Percentiles rank a stretch among this genome's conserved stretches.
phyloP scores from a whole-genome alignment of 495 filamentous ascomycete species.

The Lasiosphaeria miniovina region DNA sequence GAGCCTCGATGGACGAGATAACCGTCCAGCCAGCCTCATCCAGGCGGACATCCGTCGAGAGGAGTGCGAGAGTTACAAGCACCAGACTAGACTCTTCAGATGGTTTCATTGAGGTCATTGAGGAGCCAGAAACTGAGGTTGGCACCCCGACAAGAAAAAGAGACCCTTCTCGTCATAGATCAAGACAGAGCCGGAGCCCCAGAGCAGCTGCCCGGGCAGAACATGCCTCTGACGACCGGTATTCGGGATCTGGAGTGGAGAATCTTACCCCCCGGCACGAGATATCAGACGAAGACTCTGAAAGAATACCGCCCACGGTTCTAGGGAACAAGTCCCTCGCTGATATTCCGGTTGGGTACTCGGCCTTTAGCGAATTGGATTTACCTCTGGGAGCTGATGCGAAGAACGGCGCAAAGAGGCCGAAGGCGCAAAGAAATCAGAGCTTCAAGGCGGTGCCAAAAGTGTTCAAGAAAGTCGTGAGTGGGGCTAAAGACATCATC shows the following conservation, averaged over 20 bases:
- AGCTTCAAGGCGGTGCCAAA: slow-evolving; percentile 53
- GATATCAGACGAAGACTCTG: slow-evolving; percentile 26
- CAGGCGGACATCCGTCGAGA: slow-evolving; percentile 24
- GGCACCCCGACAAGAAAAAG: slow-evolving; percentile 28
- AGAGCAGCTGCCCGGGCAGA: slow-evolving; percentile 21
- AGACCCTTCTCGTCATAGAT: slow-evolving; percentile 9
- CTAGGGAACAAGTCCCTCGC: slow-evolving; percentile 44
- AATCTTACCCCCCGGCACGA: slow-evolving; percentile 1
- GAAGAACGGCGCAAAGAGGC: slow-evolving; percentile 38
- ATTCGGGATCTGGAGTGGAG: slow-evolving; percentile 10
- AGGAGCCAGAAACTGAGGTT: slow-evolving; percentile 32
- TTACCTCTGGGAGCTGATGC: slow-evolving; percentile 43
- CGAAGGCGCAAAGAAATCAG: slow-evolving; percentile 40
- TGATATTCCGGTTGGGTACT: slow-evolving; percentile 55
- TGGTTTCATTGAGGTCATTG: slow-evolving; percentile 45
- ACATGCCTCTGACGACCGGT: slow-evolving; percentile 20
- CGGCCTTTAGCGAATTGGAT: slow-evolving; percentile 58
- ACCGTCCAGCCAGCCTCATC: slow-evolving; percentile 31
- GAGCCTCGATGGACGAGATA: slow-evolving; percentile 26
- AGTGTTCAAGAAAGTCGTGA: slow-evolving; percentile 54
- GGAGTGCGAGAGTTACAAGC: slow-evolving; percentile 18
- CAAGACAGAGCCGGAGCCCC: slow-evolving; percentile 18
- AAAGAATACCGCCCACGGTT: slow-evolving; percentile 36
- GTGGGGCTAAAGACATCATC: slow-evolving; percentile 53
- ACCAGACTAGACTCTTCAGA: slow-evolving; percentile 39